Evolutionary conservation across 805 yeast genomes (phyloP), one percentile per base, ranked within the genome.

Genomic region (Kregervanrija fluxuum): DNA sequence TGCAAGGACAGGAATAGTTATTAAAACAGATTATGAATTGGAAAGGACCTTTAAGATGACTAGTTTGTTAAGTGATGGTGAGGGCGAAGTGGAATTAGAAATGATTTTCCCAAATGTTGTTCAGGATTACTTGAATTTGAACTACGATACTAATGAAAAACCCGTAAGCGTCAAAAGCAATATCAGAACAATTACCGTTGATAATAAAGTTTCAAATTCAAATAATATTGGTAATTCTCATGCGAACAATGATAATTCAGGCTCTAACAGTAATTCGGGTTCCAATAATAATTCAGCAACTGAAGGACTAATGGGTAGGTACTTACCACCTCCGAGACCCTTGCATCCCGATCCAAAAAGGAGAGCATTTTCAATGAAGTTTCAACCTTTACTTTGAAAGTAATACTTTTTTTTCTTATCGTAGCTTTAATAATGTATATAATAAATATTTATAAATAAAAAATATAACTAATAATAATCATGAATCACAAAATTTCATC

Each of bases 1-100:
- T 53, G 41, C 52, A 22, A 58, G 54, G 32, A 56, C 61, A 31
- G 52, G 57, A 44, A 46, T 52, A 4, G 51, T 68, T 9, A 48
- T 77, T 12, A 68, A 65, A 42, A 67, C 70, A 11, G 79, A 77
- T 53, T 54, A 56, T 38, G 78, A 75, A 40, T 59, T 77, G 36
- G 75, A 74, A 30, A 68, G 66, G 37, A 53, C 73, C n/a, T 71
- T 77, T 51, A 45, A 53, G 13, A 40, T 48, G 40, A 42, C 53
- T 11, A 52, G 50, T 22, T 47, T 49, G 50, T 42, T 46, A 42
- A 48, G 46, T 35, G 49, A 51, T 33, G 40, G 44, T 15, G 47
- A 52, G 17, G 68, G 66, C 14, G 59, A 64, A 31, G 64, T 74
- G 22, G 64, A 64, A 14, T 55, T 75, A 14, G 77, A 73, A 51